Conservation (phyloP, 2,329 filamentous ascomycete genomes). For the Fusarium tanahbumbuense region DNA sequence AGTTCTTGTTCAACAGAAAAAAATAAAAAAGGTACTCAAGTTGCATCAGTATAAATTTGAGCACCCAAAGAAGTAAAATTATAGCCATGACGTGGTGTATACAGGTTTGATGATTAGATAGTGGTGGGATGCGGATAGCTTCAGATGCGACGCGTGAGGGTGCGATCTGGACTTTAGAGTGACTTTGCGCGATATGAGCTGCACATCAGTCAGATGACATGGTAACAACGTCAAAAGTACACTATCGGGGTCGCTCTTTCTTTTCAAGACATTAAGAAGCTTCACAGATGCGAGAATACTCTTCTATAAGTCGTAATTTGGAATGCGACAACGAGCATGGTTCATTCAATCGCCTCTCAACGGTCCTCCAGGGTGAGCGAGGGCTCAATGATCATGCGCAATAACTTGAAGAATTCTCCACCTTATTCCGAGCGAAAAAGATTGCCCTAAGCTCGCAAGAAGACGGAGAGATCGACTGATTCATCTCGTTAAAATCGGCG, state of each 20-base stretch:
- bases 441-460: slow-evolving; percentile 33
- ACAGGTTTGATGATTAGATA: slow-evolving; percentile 35
- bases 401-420: slow-evolving; percentile 31
- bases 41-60: neutral
- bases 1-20: slow-evolving; percentile 31
- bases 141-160: slow-evolving; percentile 45
- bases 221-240: slow-evolving; percentile 25
- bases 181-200: slow-evolving; percentile 43
- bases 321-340: slow-evolving; percentile 50
- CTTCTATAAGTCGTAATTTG: slow-evolving; percentile 42
- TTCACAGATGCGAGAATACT: slow-evolving; percentile 9
- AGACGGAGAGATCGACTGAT: slow-evolving; percentile 48
- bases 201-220: slow-evolving; percentile 17
- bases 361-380: slow-evolving; percentile 23
- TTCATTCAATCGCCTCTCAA: slow-evolving; percentile 36
- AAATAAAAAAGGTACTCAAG: slow-evolving; percentile 17
- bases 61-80: neutral
- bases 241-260: slow-evolving; percentile 28
- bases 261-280: slow-evolving; percentile 23
- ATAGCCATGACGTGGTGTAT: slow-evolving; percentile 26
- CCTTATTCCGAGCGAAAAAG: slow-evolving; percentile 41
- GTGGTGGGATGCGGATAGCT: slow-evolving; percentile 50
- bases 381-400: slow-evolving; percentile 26
- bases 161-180: slow-evolving; percentile 42
- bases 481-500: slow-evolving; percentile 47